A percentile compares a stretch with the other conserved stretches of the same genome.
phyloP scores from a whole-genome alignment of 495 filamentous ascomycete species.

The Entonaema liquescens region DNA sequence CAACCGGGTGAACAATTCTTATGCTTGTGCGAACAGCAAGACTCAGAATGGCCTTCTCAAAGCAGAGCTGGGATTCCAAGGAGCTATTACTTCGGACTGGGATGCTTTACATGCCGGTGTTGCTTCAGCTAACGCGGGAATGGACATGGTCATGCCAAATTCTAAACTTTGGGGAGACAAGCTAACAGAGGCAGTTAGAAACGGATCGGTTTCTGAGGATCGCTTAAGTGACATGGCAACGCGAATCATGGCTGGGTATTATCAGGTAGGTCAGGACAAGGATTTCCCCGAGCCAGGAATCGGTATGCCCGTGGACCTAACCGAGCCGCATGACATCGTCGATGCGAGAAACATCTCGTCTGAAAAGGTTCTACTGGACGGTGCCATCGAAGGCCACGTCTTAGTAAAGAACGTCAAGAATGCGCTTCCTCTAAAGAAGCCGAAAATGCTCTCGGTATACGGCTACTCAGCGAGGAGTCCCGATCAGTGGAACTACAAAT shows the following conservation, averaged over 20 bases:
- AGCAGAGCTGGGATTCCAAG: conserved; percentile 68
- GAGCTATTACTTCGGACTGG: conserved; percentile 67
- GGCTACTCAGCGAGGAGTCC: conserved; percentile 47
- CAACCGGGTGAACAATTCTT: conserved; percentile 69
- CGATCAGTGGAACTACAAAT: conserved; percentile 48
- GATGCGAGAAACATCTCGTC: conserved; percentile 48
- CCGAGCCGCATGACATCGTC: conserved; percentile 57
- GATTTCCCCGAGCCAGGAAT: conserved; percentile 49
- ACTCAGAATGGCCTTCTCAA: conserved; percentile 69
- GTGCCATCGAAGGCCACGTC: conserved; percentile 56
- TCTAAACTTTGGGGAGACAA: conserved; percentile 52
- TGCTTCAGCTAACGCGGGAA: conserved; percentile 53
- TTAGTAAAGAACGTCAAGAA: conserved; percentile 62
- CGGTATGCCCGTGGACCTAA: conserved; percentile 56
- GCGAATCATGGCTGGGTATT: conserved; percentile 58
- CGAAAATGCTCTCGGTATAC: conserved; percentile 46
- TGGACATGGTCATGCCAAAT: conserved; percentile 64
- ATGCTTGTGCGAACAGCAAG: conserved; percentile 70
- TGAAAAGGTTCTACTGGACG: conserved; percentile 42
- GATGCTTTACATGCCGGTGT: conserved; percentile 60
- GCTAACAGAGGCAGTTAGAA: conserved; percentile 46
- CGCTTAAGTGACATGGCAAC: conserved; percentile 54
- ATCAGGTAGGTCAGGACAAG: conserved; percentile 53
- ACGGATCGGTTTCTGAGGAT: conserved; percentile 51
- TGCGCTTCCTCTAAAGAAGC: conserved; percentile 56